A percentile compares a stretch with the other conserved stretches of the same genome.
These are phyloP conservation scores for Blastosporella zonata DNA, from an alignment of 1,284 basidiomycete genomes.

Conservation along the genomic window DNA sequence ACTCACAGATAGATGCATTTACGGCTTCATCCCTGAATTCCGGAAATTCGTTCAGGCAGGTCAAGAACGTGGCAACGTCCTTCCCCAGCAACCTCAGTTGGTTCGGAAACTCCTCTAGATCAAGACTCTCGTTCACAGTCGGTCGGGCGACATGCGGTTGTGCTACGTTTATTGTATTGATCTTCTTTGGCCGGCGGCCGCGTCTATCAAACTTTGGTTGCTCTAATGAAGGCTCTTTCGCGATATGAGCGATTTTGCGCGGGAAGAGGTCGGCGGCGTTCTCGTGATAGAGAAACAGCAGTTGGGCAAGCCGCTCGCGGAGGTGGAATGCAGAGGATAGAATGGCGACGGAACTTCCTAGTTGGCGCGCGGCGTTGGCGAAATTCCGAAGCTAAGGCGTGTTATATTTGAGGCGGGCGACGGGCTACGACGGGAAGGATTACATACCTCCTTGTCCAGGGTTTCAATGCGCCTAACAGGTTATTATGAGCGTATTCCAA, in stretches of 20 bases:
- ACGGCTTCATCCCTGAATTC: conserved; percentile 72
- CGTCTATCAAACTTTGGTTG: conserved; percentile 28
- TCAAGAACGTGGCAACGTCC: conserved; percentile 61
- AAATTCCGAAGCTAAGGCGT: conserved; percentile 59
- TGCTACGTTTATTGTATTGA: conserved; percentile 32
- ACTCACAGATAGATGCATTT: conserved; percentile 60
- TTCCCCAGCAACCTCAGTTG: conserved; percentile 57
- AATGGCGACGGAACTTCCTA: conserved; percentile 70
- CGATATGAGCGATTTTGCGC: conserved; percentile 49
- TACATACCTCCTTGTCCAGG: conserved; percentile 60
- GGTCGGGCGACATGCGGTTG: conserved; percentile 51
- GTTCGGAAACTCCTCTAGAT: conserved; percentile 61
- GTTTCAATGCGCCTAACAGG: conserved; percentile 50
- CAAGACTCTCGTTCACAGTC: conserved; percentile 50
- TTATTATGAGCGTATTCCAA: background rate
- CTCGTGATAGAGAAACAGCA: conserved; percentile 64
- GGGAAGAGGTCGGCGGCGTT: conserved; percentile 72
- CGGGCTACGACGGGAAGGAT: background rate
- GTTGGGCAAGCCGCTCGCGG: conserved; percentile 62
- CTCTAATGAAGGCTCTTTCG: conserved; percentile 39
- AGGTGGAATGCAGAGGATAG: conserved; percentile 67
- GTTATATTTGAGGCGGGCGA: conserved; percentile 5
- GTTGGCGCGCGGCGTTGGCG: conserved; percentile 67
- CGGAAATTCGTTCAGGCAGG: conserved; percentile 71
- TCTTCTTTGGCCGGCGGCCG: conserved; percentile 19